A percentile compares a stretch with the other conserved stretches of the same genome.
phyloP scores from a whole-genome alignment of 164 flowering plant species.

The Akebia trifoliata region DNA sequence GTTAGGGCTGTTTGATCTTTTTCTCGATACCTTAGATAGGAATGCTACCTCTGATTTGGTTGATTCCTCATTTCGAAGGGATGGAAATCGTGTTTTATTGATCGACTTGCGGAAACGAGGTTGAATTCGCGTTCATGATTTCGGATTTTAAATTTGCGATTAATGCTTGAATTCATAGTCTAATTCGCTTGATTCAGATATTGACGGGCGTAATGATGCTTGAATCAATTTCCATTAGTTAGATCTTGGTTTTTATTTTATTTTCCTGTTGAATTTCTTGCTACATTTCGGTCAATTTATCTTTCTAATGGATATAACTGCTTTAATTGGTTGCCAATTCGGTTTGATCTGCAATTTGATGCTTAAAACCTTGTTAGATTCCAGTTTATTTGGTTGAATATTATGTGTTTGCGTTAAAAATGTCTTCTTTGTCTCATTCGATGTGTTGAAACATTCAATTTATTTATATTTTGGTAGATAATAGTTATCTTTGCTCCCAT shows the following conservation, averaged over 20 bases:
- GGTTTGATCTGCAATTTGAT: background rate
- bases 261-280: background rate
- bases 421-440: no score
- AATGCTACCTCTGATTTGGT: background rate
- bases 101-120: constrained; percentile 3
- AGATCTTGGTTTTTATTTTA: background rate
- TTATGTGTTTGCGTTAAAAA: no score
- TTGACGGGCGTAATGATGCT: background rate
- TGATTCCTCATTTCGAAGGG: background rate
- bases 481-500: background rate
- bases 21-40: background rate
- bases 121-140: background rate
- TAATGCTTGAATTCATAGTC: background rate
- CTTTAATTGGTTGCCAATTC: background rate
- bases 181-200: background rate
- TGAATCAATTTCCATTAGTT: background rate
- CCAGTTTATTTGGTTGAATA: background rate
- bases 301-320: background rate
- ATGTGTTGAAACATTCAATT: no score
- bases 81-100: background rate
- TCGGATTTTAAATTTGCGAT: no score
- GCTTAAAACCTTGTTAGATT: background rate
- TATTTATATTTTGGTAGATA: background rate
- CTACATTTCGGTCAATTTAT: background rate
- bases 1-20: background rate